phyloP scores from a whole-genome alignment of 768 basidiomycete species.

The Punctularia strigosozonata region DNA sequence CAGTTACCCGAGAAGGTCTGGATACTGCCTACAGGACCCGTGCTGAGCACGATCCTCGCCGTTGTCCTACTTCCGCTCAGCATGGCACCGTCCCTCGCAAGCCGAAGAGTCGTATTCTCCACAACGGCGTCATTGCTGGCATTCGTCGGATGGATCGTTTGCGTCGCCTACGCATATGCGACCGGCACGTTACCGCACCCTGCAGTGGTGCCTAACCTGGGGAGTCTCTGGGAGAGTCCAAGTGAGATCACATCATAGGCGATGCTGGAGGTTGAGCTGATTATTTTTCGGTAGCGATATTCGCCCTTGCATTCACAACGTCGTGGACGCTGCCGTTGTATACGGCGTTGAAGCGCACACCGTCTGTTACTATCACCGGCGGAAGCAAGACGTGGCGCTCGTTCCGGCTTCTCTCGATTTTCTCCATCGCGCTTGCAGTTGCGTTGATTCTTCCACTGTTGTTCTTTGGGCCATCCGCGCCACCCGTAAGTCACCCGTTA shows the following conservation, averaged over 20 bases:
- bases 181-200: conserved; percentile 28
- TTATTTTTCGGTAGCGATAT: conserved; percentile 29
- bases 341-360: conserved; percentile 39
- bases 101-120: conserved; percentile 40
- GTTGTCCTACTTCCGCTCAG: conserved; percentile 38
- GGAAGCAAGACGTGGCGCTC: conserved; percentile 38
- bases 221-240: conserved; percentile 50
- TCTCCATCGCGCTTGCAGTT: conserved; percentile 36
- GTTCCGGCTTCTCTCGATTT: conserved; percentile 43
- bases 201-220: conserved; percentile 26
- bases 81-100: conserved; percentile 40
- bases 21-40: conserved; percentile 23
- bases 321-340: conserved; percentile 56
- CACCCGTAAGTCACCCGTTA: conserved; percentile 21
- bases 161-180: conserved; percentile 38
- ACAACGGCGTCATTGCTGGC: conserved; percentile 48
- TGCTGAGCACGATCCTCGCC: conserved; percentile 29
- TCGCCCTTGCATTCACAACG: conserved; percentile 56
- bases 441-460: conserved; percentile 45
- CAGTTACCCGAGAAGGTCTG: conserved; percentile 28
- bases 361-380: conserved; percentile 30
- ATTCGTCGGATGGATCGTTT: conserved; percentile 51
- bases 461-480: conserved; percentile 36
- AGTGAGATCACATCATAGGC: conserved; percentile 29
- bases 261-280: conserved; percentile 1